These are phyloP conservation scores for Xerocomus cyaneibrunnescens DNA, from an alignment of 1,284 basidiomycete genomes.

Conservation along the genomic window DNA sequence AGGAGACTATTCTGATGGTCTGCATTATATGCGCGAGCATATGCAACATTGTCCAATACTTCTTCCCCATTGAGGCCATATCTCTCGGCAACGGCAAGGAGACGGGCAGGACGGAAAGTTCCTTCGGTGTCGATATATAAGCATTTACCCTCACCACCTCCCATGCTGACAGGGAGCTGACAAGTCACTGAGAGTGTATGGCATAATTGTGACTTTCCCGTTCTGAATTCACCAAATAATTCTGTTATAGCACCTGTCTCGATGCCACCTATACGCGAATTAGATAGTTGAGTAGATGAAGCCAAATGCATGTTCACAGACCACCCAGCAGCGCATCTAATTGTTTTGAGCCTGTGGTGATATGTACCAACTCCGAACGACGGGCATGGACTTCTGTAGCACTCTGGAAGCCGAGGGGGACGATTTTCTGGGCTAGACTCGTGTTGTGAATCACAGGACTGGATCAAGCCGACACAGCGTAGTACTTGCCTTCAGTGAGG, in stretches of 20 bases:
- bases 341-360: slow-evolving; percentile 96
- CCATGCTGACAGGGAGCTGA: slow-evolving; percentile 96
- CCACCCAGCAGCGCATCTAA: slow-evolving; percentile 95
- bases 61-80: slow-evolving; percentile 97
- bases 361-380: slow-evolving; percentile 94
- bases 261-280: slow-evolving; percentile 70
- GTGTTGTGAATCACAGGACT: slow-evolving; percentile 7
- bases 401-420: slow-evolving; percentile 97
- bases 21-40: slow-evolving; percentile 97
- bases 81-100: slow-evolving; percentile 93
- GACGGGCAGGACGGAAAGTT: slow-evolving; percentile 95
- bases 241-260: slow-evolving; percentile 99
- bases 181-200: slow-evolving; percentile 98
- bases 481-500: slow-evolving; percentile 76
- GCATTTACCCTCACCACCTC: slow-evolving; percentile 98
- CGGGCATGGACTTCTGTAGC: slow-evolving; percentile 97
- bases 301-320: slow-evolving; percentile 35
- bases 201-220: slow-evolving; percentile 98
- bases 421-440: slow-evolving; percentile 84
- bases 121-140: slow-evolving; percentile 99
- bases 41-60: slow-evolving; percentile 97
- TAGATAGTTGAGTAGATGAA: slow-evolving; percentile 10
- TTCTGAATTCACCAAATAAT: slow-evolving; percentile 97
- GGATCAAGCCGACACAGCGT: background rate
- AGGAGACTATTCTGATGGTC: slow-evolving; percentile 95